phyloP scores from a whole-genome alignment of 2,329 filamentous ascomycete species.

The Hirsutella minnesotensis region DNA sequence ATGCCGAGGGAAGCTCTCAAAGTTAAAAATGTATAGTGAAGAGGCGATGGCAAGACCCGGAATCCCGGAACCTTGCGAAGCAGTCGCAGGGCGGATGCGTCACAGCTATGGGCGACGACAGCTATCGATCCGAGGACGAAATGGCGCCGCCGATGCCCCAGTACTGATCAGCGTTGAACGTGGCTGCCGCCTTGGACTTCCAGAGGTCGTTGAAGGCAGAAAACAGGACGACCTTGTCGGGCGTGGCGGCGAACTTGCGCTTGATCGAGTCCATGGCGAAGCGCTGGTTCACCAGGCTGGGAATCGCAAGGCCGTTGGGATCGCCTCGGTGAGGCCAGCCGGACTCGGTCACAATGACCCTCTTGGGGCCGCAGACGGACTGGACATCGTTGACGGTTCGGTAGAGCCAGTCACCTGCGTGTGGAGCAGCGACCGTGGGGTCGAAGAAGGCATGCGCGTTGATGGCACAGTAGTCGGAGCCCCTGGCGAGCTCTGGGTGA shows the following conservation, averaged over 20 bases:
- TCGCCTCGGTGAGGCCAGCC: conserved; percentile 69
- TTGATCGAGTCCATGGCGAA: conserved; percentile 55
- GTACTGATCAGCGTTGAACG: conserved; percentile 62
- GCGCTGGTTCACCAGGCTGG: conserved; percentile 53
- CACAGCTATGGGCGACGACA: neutral
- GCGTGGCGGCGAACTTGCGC: conserved; percentile 38
- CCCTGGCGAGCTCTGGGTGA: conserved; percentile 58
- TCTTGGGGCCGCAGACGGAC: conserved; percentile 36
- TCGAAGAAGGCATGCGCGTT: conserved; percentile 86
- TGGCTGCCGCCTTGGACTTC: conserved; percentile 53
- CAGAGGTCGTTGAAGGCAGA: conserved; percentile 70
- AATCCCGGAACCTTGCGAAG: too few relatives aligned
- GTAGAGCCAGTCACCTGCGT: conserved; percentile 56
- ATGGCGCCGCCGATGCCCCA: conserved; percentile 52
- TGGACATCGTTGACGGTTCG: conserved; percentile 37
- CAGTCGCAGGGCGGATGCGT: too few relatives aligned
- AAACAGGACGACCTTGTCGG: conserved; percentile 54
- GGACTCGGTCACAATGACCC: conserved; percentile 66
- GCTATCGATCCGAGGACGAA: conserved; percentile 8
- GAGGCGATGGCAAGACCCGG: too few relatives aligned
- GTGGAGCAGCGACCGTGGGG: conserved; percentile 39
- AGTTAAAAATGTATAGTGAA: too few relatives aligned
- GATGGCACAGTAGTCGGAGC: conserved; percentile 66
- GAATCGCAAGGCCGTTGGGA: conserved; percentile 56
- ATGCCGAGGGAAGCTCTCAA: too few relatives aligned